These are phyloP conservation scores for Daldinia loculata DNA, from an alignment of 495 filamentous ascomycete species.

Conservation along the genomic window DNA sequence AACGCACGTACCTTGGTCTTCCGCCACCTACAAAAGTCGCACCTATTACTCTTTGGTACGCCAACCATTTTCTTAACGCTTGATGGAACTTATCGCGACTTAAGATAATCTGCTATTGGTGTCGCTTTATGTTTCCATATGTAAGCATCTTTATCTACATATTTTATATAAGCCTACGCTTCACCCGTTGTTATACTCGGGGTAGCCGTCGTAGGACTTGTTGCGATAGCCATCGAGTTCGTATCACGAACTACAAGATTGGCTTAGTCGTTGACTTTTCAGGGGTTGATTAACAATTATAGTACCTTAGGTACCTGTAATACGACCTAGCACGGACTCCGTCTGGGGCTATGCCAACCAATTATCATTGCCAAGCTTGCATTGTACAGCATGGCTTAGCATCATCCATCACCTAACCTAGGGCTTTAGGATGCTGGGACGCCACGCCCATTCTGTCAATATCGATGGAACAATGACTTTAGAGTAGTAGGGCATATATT, in stretches of 20 bases:
- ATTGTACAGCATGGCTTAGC: neutral
- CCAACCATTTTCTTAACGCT: conserved; percentile 31
- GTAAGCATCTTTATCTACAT: neutral
- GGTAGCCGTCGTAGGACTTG: neutral
- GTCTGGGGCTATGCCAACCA: neutral
- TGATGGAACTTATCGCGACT: conserved; percentile 4
- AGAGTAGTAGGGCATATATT: too few relatives aligned
- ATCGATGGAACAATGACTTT: neutral
- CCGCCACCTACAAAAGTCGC: conserved; percentile 28
- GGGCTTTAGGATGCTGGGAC: neutral
- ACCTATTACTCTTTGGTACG: conserved; percentile 31
- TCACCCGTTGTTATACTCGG: neutral
- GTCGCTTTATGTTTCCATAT: neutral
- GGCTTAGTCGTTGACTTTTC: neutral
- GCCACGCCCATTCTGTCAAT: neutral
- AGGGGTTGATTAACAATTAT: neutral
- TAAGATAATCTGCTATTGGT: neutral
- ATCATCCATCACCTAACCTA: too few relatives aligned
- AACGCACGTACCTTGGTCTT: conserved; percentile 28
- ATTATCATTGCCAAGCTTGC: neutral
- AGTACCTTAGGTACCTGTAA: neutral
- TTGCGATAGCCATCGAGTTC: neutral
- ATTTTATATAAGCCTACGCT: neutral
- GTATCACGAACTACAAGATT: neutral
- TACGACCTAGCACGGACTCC: neutral